Evolutionary conservation across 192 early-diverging fungal species (phyloP).

Genomic region (Coemansia sp.): DNA sequence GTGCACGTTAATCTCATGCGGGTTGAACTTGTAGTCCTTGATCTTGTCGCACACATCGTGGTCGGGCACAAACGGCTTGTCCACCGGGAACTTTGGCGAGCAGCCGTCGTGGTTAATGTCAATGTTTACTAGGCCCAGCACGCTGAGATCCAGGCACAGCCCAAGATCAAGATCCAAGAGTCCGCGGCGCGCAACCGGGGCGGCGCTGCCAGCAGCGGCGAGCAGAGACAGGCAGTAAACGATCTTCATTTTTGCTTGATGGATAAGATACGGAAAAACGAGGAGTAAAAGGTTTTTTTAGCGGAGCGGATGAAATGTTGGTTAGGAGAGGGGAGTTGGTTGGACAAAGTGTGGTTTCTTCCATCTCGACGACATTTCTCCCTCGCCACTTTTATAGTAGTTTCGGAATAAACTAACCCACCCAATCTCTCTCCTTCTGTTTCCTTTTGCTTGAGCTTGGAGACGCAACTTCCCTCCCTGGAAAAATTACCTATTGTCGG

Average conservation of each 20-base stretch:
- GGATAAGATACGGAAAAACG: no score
- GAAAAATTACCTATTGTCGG: no score
- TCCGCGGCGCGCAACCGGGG: constrained; percentile 14
- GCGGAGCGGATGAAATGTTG: no score
- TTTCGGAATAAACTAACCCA: no score
- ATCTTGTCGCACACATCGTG: background rate
- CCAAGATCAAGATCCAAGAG: constrained; percentile 33
- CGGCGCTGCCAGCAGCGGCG: constrained; percentile 6
- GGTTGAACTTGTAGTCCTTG: background rate
- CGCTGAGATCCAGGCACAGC: constrained; percentile 22
- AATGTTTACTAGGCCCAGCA: constrained; percentile 24
- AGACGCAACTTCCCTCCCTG: no score
- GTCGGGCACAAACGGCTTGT: background rate
- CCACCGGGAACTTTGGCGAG: constrained; percentile 12
- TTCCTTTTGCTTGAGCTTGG: no score
- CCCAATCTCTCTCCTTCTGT: no score
- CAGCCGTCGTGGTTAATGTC: constrained; percentile 23
- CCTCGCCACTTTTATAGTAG: no score
- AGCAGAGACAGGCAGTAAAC: constrained; percentile 7
- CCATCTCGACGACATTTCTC: no score
- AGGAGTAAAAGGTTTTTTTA: no score
- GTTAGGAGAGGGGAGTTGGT: no score
- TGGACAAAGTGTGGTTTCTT: no score
- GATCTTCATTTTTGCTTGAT: constrained; percentile 28
- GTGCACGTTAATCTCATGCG: background rate